Evolutionary conservation across 2,329 filamentous ascomycete species (phyloP).

Genomic region (Purpureocillium takamizusanense): DNA sequence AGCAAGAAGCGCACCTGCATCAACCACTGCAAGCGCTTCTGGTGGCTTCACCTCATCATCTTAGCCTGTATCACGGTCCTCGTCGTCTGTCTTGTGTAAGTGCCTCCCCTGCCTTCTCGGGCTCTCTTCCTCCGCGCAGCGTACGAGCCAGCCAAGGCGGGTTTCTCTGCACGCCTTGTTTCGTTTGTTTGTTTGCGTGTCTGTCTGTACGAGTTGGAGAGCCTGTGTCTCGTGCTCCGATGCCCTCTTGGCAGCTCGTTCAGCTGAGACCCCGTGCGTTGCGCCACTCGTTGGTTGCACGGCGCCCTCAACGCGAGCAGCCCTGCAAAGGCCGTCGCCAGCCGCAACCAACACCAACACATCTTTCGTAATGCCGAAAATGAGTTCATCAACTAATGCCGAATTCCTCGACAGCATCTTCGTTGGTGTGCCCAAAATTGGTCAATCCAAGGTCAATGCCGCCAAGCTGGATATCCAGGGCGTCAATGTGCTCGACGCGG

Average conservation of each 20-base stretch:
- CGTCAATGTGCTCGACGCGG: slow-evolving; percentile 39
- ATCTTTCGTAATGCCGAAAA: too few species aligned
- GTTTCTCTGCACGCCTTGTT: too few species aligned
- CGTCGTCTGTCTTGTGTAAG: slow-evolving; percentile 52
- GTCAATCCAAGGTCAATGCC: slow-evolving; percentile 45
- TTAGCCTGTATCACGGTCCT: slow-evolving; percentile 41
- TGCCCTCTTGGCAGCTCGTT: too few species aligned
- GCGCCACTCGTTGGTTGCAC: not conserved
- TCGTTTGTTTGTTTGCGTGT: too few species aligned
- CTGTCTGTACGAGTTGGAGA: too few species aligned
- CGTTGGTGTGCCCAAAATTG: slow-evolving; percentile 46
- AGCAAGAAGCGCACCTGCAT: slow-evolving; percentile 29
- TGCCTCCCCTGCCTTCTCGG: slow-evolving; percentile 9
- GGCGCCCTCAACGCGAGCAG: not conserved
- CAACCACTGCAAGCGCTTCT: slow-evolving; percentile 45
- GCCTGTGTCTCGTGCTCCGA: too few species aligned
- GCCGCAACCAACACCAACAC: too few species aligned
- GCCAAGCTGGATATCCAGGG: slow-evolving; percentile 42
- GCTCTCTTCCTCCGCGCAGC: not conserved
- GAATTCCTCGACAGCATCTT: slow-evolving; percentile 34
- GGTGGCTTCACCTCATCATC: slow-evolving; percentile 51
- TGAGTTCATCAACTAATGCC: slow-evolving; percentile 1
- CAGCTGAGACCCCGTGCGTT: not conserved
- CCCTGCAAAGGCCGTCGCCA: too few species aligned
- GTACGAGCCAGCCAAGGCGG: too few species aligned